Conservation (phyloP, 495 filamentous ascomycete genomes). For the Mytilinidion resinicola region DNA sequence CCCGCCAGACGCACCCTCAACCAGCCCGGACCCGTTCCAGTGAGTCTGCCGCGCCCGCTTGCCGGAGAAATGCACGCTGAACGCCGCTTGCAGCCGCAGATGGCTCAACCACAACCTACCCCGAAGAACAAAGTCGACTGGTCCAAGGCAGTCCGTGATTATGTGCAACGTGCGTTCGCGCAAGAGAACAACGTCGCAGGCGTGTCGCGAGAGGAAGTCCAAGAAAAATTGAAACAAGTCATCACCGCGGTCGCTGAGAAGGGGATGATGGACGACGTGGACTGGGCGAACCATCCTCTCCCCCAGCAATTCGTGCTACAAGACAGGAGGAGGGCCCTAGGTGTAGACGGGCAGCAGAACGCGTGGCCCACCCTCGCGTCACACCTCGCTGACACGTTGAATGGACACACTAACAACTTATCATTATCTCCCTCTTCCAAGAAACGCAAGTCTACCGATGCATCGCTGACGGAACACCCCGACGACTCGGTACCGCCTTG, state of each 20-base stretch:
- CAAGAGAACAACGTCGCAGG: conserved; percentile 59
- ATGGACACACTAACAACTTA: conserved; percentile 12
- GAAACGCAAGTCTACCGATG: conserved; percentile 75
- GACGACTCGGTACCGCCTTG: conserved; percentile 54
- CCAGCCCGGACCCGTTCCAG: conserved; percentile 13
- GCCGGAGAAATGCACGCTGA: neutral
- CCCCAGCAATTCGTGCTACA: conserved; percentile 78
- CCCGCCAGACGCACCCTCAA: conserved; percentile 37
- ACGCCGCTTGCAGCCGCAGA: conserved; percentile 13
- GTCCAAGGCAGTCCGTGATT: conserved; percentile 67
- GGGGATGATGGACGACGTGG: conserved; percentile 58
- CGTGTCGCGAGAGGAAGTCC: conserved; percentile 63
- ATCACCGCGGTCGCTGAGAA: conserved; percentile 73
- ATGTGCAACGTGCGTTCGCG: conserved; percentile 79
- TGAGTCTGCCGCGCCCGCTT: conserved; percentile 4
- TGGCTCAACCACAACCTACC: conserved; percentile 23
- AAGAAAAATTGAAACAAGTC: conserved; percentile 74
- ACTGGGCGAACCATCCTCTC: conserved; percentile 80
- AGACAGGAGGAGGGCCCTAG: conserved; percentile 39
- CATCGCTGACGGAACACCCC: conserved; percentile 5
- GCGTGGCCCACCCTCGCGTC: conserved; percentile 1
- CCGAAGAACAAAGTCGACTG: conserved; percentile 57
- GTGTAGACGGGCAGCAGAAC: neutral
- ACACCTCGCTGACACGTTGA: neutral
- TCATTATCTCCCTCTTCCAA: conserved; percentile 36